Evolutionary conservation across 148 eudicot genomes (phyloP).

Genomic region (Arbutus unedo): DNA sequence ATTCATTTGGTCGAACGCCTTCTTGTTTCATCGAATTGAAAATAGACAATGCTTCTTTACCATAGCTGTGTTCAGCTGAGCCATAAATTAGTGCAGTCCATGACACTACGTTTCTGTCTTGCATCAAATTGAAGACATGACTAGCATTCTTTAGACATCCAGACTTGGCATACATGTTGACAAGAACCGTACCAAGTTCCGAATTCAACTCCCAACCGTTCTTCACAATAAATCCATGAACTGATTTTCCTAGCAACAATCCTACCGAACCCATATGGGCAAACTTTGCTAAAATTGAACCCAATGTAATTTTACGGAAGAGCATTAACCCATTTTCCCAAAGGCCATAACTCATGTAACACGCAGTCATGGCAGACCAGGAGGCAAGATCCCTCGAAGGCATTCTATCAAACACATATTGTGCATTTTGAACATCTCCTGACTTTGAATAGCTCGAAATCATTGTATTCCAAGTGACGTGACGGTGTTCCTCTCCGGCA

Average conservation of each 20-base stretch:
- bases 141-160: conserved; percentile 33
- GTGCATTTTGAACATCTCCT: conserved; percentile 26
- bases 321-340: conserved; percentile 26
- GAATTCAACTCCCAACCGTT: conserved; percentile 37
- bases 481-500: conserved; percentile 37
- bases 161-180: conserved; percentile 51
- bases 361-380: conserved; percentile 40
- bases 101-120: conserved; percentile 30
- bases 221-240: conserved; percentile 30
- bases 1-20: conserved; percentile 35
- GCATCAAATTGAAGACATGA: conserved; percentile 33
- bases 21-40: conserved; percentile 34
- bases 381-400: conserved; percentile 31
- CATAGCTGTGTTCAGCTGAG: conserved; percentile 34
- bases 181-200: conserved; percentile 35
- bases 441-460: conserved; percentile 28
- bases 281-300: conserved; percentile 33
- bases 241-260: conserved; percentile 31
- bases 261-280: conserved; percentile 33
- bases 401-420: conserved; percentile 31
- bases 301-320: conserved; percentile 24
- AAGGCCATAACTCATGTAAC: conserved; percentile 25
- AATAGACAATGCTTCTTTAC: conserved; percentile 28
- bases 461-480: conserved; percentile 54
- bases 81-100: conserved; percentile 49